Conservation (phyloP, 768 basidiomycete genomes). For the Brasilioporus rufonigricans region DNA sequence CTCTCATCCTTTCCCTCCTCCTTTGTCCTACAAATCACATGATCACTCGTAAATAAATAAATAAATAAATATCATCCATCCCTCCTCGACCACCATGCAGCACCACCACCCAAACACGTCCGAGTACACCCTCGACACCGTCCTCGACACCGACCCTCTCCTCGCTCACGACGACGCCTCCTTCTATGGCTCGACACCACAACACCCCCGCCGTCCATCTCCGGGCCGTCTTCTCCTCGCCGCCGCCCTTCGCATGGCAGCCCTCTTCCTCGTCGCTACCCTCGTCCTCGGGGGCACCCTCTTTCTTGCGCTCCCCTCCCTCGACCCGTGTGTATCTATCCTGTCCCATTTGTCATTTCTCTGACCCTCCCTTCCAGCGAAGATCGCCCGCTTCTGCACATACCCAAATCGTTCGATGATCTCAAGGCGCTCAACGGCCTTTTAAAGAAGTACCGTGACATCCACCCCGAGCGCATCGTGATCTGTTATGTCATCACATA, state of each 20-base stretch:
- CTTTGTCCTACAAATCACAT: constrained; percentile 26
- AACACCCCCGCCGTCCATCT: constrained; percentile 34
- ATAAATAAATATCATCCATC: not conserved
- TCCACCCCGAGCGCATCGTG: constrained; percentile 82
- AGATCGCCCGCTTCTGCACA: constrained; percentile 71
- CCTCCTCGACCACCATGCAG: constrained; percentile 7
- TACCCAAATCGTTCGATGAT: constrained; percentile 87
- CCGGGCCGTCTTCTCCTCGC: constrained; percentile 64
- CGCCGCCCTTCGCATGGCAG: constrained; percentile 81
- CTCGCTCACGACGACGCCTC: constrained; percentile 31
- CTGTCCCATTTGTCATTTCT: not conserved
- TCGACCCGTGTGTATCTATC: constrained; percentile 62
- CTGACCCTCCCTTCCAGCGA: constrained; percentile 43
- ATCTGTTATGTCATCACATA: constrained; percentile 88
- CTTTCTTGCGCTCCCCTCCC: constrained; percentile 76
- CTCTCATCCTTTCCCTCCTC: constrained; percentile 2
- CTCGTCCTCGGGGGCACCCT: constrained; percentile 70
- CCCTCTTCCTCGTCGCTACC: constrained; percentile 70
- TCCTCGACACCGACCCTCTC: constrained; percentile 37
- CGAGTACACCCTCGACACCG: constrained; percentile 64
- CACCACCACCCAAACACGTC: constrained; percentile 40
- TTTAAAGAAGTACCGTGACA: constrained; percentile 88
- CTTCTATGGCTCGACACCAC: constrained; percentile 54
- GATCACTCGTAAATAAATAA: constrained; percentile 1
- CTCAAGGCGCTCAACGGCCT: constrained; percentile 82